These are phyloP conservation scores for Chlamydomonas eustigma DNA, from an alignment of 139 green algal species.

Conservation along the genomic window DNA sequence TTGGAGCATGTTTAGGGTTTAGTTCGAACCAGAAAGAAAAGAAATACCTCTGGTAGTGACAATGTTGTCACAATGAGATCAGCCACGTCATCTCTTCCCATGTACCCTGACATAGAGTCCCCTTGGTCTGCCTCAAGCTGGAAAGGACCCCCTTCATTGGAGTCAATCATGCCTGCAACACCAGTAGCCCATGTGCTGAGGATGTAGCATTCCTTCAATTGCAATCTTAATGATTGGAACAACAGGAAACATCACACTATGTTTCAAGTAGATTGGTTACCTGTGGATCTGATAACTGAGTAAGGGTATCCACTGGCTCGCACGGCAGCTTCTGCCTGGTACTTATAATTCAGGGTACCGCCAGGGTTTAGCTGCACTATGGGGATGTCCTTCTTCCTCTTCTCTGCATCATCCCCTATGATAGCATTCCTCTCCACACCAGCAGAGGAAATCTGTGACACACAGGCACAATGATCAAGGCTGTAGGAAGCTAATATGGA, in stretches of 20 bases:
- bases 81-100: slow-evolving; percentile 65
- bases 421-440: slow-evolving; percentile 81
- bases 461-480: neutral
- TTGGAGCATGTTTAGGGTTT: too few relatives aligned
- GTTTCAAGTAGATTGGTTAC: too few relatives aligned
- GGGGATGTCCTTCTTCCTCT: slow-evolving; percentile 68
- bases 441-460: slow-evolving; percentile 47
- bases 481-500: too few relatives aligned
- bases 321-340: slow-evolving; percentile 60
- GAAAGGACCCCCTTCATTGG: slow-evolving; percentile 28
- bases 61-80: slow-evolving; percentile 39
- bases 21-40: too few relatives aligned
- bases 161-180: slow-evolving; percentile 37
- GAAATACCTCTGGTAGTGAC: slow-evolving; percentile 31
- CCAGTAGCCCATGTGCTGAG: too few relatives aligned
- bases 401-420: slow-evolving; percentile 68
- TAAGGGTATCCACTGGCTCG: slow-evolving; percentile 63
- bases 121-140: slow-evolving; percentile 67
- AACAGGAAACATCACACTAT: too few relatives aligned
- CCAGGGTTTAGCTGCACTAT: slow-evolving; percentile 85
- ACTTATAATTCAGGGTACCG: slow-evolving; percentile 78
- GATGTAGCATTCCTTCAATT: too few relatives aligned
- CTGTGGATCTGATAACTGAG: slow-evolving; percentile 67
- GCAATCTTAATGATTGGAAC: too few relatives aligned
- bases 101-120: slow-evolving; percentile 56